These are phyloP conservation scores for Glarea lozoyensis DNA, from an alignment of 495 filamentous ascomycete species.

Conservation along the genomic window DNA sequence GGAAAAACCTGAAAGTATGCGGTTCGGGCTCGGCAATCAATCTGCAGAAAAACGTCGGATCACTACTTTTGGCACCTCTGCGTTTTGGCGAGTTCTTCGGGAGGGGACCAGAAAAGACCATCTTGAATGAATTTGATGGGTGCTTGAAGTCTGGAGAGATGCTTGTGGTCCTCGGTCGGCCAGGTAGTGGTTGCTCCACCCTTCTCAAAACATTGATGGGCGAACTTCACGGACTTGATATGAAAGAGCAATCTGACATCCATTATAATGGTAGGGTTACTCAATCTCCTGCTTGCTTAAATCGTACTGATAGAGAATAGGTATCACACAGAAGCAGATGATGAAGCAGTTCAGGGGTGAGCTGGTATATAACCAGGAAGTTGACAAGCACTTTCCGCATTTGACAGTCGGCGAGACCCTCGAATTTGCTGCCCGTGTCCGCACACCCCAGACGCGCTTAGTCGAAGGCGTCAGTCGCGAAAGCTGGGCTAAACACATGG, in stretches of 20 bases:
- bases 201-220: constrained; percentile 21
- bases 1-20: constrained; percentile 37
- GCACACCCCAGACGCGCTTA: constrained; percentile 54
- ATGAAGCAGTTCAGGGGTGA: constrained; percentile 31
- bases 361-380: constrained; percentile 59
- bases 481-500: constrained; percentile 57
- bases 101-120: constrained; percentile 51
- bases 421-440: constrained; percentile 58
- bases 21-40: constrained; percentile 40
- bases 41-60: constrained; percentile 28
- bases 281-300: neutral
- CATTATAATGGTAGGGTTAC: constrained; percentile 25
- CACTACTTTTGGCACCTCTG: constrained; percentile 21
- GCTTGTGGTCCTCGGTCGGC: constrained; percentile 70
- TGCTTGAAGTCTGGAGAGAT: constrained; percentile 69
- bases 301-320: neutral
- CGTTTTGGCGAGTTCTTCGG: constrained; percentile 24
- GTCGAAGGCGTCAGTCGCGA: constrained; percentile 49
- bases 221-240: constrained; percentile 35
- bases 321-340: constrained; percentile 23
- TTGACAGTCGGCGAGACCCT: constrained; percentile 63
- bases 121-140: constrained; percentile 65
- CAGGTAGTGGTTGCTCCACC: constrained; percentile 47
- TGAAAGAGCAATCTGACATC: constrained; percentile 20
- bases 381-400: constrained; percentile 69